Percentiles rank a stretch among this genome's conserved stretches.
These are phyloP conservation scores for Aspergillus luchuensis DNA, from an alignment of 2,329 filamentous ascomycete species.

Conservation along the genomic window DNA sequence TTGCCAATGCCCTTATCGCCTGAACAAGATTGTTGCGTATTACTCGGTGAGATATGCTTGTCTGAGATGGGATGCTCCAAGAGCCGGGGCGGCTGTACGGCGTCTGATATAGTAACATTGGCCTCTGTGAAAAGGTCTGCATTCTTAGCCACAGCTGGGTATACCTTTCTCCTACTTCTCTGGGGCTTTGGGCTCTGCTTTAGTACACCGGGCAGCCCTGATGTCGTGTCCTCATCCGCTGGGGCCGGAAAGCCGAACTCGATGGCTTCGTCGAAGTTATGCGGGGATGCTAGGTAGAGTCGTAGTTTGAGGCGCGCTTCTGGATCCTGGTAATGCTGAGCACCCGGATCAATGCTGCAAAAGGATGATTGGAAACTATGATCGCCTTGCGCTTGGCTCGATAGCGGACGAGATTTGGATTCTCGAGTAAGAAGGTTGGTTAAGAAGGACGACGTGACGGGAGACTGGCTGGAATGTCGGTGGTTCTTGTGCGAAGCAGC, in stretches of 20 bases:
- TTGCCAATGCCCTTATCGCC: slow-evolving; percentile 42
- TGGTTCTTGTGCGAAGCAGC: slow-evolving; percentile 44
- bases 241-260: slow-evolving; percentile 81
- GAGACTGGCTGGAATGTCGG: neutral
- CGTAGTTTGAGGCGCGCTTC: slow-evolving; percentile 84
- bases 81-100: slow-evolving; percentile 8
- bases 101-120: neutral
- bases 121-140: neutral
- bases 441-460: slow-evolving; percentile 25
- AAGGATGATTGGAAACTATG: slow-evolving; percentile 55
- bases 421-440: slow-evolving; percentile 31
- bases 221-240: slow-evolving; percentile 36
- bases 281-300: slow-evolving; percentile 81
- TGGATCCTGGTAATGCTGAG: slow-evolving; percentile 85
- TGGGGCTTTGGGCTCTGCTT: neutral
- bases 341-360: slow-evolving; percentile 66
- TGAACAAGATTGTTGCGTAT: slow-evolving; percentile 20
- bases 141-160: neutral
- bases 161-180: neutral
- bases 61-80: slow-evolving; percentile 14
- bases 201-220: neutral
- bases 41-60: slow-evolving; percentile 20
- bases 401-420: slow-evolving; percentile 42
- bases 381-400: slow-evolving; percentile 55
- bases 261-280: slow-evolving; percentile 93